These are phyloP conservation scores for Bretziella fagacearum DNA, from an alignment of 2,329 filamentous ascomycete species.

Conservation along the genomic window DNA sequence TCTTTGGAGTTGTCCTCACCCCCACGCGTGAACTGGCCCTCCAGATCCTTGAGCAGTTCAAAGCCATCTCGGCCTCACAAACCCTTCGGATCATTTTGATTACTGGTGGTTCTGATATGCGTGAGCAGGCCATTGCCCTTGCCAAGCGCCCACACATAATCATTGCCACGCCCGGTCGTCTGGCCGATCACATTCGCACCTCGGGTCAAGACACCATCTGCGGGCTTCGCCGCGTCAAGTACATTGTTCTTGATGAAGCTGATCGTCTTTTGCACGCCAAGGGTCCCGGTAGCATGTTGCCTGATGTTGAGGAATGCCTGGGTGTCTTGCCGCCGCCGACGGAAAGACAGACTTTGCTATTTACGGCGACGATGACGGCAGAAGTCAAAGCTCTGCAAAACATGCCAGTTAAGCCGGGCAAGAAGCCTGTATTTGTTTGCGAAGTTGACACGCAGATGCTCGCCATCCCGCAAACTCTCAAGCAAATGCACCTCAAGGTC, in stretches of 20 bases:
- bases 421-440: constrained; percentile 69
- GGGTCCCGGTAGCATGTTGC: constrained; percentile 73
- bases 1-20: constrained; percentile 79
- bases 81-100: constrained; percentile 77
- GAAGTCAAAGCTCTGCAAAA: constrained; percentile 79
- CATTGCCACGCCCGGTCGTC: constrained; percentile 80
- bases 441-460: constrained; percentile 64
- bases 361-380: constrained; percentile 87
- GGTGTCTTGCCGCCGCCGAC: constrained; percentile 59
- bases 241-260: constrained; percentile 89
- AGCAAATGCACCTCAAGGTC: constrained; percentile 72
- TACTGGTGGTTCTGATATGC: constrained; percentile 86
- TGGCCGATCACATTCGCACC: constrained; percentile 83
- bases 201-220: constrained; percentile 83
- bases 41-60: constrained; percentile 93
- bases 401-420: constrained; percentile 49
- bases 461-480: constrained; percentile 63
- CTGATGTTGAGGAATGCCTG: constrained; percentile 79
- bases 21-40: constrained; percentile 82
- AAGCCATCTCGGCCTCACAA: constrained; percentile 76
- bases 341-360: constrained; percentile 80
- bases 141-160: constrained; percentile 73
- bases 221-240: constrained; percentile 60
- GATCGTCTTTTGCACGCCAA: constrained; percentile 67
- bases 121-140: constrained; percentile 70